Percentiles rank a stretch among this genome's conserved stretches.
Evolutionary conservation across 345 rosid genomes (phyloP).

Genomic region (Gossypium mustelinum): DNA sequence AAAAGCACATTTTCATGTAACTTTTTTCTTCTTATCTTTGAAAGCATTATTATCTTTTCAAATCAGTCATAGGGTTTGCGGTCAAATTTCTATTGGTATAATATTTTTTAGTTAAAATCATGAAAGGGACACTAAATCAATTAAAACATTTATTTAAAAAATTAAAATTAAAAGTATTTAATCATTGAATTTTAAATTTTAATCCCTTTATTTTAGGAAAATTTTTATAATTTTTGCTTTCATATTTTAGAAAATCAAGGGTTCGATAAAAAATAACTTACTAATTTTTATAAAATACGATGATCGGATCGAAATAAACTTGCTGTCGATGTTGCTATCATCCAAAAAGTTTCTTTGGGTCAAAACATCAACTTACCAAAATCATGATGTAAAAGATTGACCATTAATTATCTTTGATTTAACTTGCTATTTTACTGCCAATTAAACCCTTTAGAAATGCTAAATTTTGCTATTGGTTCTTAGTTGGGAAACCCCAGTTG

Average conservation of each 20-base stretch:
- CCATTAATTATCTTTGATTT: neutral
- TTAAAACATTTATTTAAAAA: too few relatives aligned
- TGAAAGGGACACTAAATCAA: neutral
- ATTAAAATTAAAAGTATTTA: too few relatives aligned
- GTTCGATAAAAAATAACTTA: too few relatives aligned
- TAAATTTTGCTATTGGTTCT: conserved; percentile 6
- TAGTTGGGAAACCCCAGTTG: neutral
- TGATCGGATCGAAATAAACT: neutral
- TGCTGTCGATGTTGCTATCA: neutral
- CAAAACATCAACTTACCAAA: conserved; percentile 4
- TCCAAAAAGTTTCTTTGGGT: conserved; percentile 3
- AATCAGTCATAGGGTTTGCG: neutral
- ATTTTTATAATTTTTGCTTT: too few relatives aligned
- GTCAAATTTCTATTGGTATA: neutral
- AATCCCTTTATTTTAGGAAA: too few relatives aligned
- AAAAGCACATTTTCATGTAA: neutral
- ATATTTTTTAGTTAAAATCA: neutral
- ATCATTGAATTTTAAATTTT: too few relatives aligned
- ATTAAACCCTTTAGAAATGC: conserved; percentile 3
- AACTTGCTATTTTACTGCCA: neutral
- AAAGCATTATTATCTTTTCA: neutral
- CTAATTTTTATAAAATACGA: too few relatives aligned
- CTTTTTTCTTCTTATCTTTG: neutral
- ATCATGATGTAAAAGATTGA: conserved; percentile 10
- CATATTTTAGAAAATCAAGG: too few relatives aligned